Conservation (phyloP, 1,284 basidiomycete genomes). For the Fomitopsis betulina region DNA sequence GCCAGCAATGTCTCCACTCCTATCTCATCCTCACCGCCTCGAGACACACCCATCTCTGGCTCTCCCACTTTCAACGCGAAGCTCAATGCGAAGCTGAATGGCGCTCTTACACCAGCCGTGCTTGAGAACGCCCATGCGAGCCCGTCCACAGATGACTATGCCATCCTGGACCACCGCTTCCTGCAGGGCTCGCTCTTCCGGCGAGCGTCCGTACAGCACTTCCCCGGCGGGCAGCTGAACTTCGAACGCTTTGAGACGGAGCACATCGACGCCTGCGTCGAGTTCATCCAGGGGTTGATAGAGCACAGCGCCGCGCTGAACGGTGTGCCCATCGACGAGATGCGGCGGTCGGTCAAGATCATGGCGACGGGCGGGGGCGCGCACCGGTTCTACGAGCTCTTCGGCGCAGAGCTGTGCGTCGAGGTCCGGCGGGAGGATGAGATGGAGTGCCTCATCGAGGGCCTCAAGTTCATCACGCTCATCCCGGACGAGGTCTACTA, state of each 20-base stretch:
- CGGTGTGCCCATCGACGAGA: constrained; percentile 83
- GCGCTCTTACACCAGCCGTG: constrained; percentile 79
- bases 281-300: constrained; percentile 88
- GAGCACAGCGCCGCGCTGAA: constrained; percentile 85
- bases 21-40: constrained; percentile 15
- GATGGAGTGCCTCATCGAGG: constrained; percentile 98
- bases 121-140: constrained; percentile 44
- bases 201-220: constrained; percentile 69
- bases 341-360: constrained; percentile 93
- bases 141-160: constrained; percentile 16
- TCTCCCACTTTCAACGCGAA: constrained; percentile 10
- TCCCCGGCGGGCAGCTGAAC: constrained; percentile 96
- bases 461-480: constrained; percentile 93
- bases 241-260: constrained; percentile 97
- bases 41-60: constrained; percentile 13
- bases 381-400: constrained; percentile 88
- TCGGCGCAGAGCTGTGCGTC: constrained; percentile 74
- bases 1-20: constrained; percentile 39
- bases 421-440: constrained; percentile 93
- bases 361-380: constrained; percentile 98
- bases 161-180: constrained; percentile 43
- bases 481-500: constrained; percentile 99
- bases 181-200: constrained; percentile 65
- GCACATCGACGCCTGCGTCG: constrained; percentile 81
- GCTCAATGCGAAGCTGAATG: constrained; percentile 41